Evolutionary conservation across 1,284 basidiomycete genomes (phyloP).

Genomic region (Ceratobasidium sp.): DNA sequence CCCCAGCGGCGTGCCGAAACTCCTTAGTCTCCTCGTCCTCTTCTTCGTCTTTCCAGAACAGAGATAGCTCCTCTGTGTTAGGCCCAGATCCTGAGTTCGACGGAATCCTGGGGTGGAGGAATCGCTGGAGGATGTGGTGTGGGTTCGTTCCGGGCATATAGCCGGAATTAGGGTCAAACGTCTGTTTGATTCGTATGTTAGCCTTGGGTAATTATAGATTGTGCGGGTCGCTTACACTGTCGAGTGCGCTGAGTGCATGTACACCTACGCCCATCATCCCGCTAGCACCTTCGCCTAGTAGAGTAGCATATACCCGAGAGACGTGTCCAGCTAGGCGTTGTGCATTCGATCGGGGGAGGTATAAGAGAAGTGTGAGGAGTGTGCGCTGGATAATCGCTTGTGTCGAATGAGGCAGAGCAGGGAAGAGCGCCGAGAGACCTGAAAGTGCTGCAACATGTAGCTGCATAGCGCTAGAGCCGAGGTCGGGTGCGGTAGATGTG

Average conservation of each 20-base stretch:
- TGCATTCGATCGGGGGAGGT: conserved; percentile 2
- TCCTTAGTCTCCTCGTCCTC: conserved; percentile 48
- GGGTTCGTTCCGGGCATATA: background rate
- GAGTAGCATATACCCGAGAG: conserved; percentile 7
- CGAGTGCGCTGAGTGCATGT: background rate
- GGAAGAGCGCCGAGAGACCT: conserved; percentile 38
- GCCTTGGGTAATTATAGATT: no score
- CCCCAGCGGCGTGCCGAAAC: conserved; percentile 58
- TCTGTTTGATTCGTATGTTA: background rate
- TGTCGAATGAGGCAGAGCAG: conserved; percentile 40
- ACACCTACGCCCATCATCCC: conserved; percentile 26
- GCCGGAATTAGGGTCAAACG: background rate
- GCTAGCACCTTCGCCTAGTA: conserved; percentile 3
- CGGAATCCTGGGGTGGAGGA: conserved; percentile 30
- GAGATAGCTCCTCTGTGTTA: conserved; percentile 67
- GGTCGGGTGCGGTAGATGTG: conserved; percentile 75
- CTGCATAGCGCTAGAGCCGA: conserved; percentile 51
- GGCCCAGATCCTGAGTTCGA: conserved; percentile 53
- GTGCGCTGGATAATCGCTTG: conserved; percentile 18
- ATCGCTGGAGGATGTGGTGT: background rate
- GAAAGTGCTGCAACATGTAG: conserved; percentile 49
- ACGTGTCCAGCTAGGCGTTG: background rate
- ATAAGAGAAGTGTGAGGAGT: conserved; percentile 3
- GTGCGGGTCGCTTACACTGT: background rate
- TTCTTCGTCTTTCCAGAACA: conserved; percentile 59